Conservation (phyloP, 1,284 basidiomycete genomes). For the Ustilago sp. region DNA sequence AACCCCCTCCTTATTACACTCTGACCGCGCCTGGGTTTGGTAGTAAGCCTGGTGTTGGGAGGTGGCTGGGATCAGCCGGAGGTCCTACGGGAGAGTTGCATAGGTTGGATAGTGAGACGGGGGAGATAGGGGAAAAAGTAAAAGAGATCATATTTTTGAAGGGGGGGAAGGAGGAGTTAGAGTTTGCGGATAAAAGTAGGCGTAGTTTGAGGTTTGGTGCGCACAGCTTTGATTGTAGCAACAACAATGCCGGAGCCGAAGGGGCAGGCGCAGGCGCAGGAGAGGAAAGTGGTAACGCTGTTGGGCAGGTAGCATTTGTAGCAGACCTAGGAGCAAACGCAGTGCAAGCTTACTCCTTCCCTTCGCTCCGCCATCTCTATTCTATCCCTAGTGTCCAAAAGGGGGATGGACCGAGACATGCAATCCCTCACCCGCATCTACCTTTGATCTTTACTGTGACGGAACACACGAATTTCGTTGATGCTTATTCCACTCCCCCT, state of each 20-base stretch:
- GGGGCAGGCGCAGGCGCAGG: background rate
- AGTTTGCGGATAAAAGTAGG: constrained; percentile 52
- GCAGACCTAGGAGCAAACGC: constrained; percentile 63
- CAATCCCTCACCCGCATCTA: constrained; percentile 49
- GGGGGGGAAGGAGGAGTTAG: constrained; percentile 32
- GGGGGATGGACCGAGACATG: constrained; percentile 63
- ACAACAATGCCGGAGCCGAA: background rate
- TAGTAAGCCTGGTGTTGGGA: constrained; percentile 15
- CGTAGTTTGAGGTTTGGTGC: constrained; percentile 57
- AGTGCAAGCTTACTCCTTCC: constrained; percentile 52
- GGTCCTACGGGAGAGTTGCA: constrained; percentile 66
- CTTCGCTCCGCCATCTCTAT: constrained; percentile 28
- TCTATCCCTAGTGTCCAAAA: constrained; percentile 25
- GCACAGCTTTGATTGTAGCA: constrained; percentile 52
- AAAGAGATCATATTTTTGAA: constrained; percentile 57
- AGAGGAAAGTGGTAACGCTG: constrained; percentile 2
- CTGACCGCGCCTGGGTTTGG: constrained; percentile 52
- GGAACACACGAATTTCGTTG: constrained; percentile 61
- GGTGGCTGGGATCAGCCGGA: constrained; percentile 56
- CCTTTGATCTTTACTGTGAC: constrained; percentile 57
- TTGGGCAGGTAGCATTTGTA: constrained; percentile 49
- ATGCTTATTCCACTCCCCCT: constrained; percentile 32
- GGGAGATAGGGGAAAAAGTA: constrained; percentile 35
- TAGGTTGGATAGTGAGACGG: constrained; percentile 33
- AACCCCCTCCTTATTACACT: constrained; percentile 44